Percentiles rank a stretch among this genome's conserved stretches.
These are phyloP conservation scores for Schwanniomyces vanrijiae DNA, from an alignment of 805 yeast species.

Conservation along the genomic window DNA sequence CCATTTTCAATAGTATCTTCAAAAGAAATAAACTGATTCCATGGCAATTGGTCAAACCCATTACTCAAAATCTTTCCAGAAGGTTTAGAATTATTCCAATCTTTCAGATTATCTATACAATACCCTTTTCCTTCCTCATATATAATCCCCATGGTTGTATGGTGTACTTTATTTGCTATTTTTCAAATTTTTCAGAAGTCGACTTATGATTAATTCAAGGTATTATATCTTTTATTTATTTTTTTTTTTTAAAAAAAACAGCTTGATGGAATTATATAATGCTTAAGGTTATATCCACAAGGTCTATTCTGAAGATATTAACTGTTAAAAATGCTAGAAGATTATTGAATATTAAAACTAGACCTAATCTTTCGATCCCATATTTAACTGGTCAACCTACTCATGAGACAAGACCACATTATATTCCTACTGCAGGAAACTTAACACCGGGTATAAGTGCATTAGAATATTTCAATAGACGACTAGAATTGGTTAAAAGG, in stretches of 20 bases:
- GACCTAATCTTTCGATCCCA: slow-evolving; percentile 24
- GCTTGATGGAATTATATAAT: background rate
- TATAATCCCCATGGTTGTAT: slow-evolving; percentile 4
- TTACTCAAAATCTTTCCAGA: slow-evolving; percentile 10
- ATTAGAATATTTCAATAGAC: slow-evolving; percentile 72
- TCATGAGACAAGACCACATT: slow-evolving; percentile 77
- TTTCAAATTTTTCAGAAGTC: background rate
- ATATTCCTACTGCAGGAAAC: slow-evolving; percentile 69
- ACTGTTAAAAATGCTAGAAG: background rate
- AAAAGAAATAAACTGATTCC: slow-evolving; percentile 6
- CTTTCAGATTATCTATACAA: slow-evolving; percentile 4
- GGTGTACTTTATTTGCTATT: background rate
- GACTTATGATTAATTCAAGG: background rate
- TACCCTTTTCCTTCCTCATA: slow-evolving; percentile 16
- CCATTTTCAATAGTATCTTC: slow-evolving; percentile 1
- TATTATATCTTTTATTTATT: background rate
- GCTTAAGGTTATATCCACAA: background rate
- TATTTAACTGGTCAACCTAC: slow-evolving; percentile 80
- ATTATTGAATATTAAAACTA: slow-evolving; percentile 12
- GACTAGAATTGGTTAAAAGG: slow-evolving; percentile 55
- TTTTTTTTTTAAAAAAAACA: too few relatives aligned
- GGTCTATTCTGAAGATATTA: background rate
- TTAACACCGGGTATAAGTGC: slow-evolving; percentile 88
- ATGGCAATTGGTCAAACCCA: slow-evolving; percentile 43
- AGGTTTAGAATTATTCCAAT: background rate